Conservation (phyloP, 2,329 filamentous ascomycete genomes). For the Trichoderma sp. region DNA sequence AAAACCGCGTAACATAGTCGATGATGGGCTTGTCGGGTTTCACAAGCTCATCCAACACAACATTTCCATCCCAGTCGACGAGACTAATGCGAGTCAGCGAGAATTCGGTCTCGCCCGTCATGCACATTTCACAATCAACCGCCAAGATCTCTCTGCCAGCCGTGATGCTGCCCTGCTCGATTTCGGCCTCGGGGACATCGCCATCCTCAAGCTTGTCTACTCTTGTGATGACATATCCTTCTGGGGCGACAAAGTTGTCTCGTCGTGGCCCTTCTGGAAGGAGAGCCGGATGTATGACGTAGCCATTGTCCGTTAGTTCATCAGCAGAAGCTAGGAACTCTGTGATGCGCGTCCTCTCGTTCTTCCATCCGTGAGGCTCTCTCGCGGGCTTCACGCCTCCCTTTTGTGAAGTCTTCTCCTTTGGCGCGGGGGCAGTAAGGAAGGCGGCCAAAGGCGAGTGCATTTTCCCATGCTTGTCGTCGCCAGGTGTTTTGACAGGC, state of each 20-base stretch:
- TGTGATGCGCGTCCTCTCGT: slow-evolving; percentile 77
- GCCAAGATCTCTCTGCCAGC: slow-evolving; percentile 76
- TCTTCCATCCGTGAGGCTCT: slow-evolving; percentile 65
- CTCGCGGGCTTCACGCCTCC: slow-evolving; percentile 57
- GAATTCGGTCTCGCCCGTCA: slow-evolving; percentile 74
- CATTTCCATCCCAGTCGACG: slow-evolving; percentile 77
- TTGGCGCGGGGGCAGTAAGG: slow-evolving; percentile 69
- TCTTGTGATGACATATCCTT: slow-evolving; percentile 80
- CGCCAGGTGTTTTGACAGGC: slow-evolving; percentile 84
- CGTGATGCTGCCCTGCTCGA: slow-evolving; percentile 79
- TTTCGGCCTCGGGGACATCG: slow-evolving; percentile 62
- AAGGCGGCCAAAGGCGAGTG: slow-evolving; percentile 86
- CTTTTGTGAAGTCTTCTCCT: slow-evolving; percentile 59
- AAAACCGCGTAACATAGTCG: slow-evolving; percentile 89
- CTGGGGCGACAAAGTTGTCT: slow-evolving; percentile 51
- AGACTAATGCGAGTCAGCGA: slow-evolving; percentile 88
- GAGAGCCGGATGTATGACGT: slow-evolving; percentile 75
- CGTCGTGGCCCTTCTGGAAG: slow-evolving; percentile 58
- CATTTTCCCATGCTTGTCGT: slow-evolving; percentile 74
- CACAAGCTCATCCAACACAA: slow-evolving; percentile 85
- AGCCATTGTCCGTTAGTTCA: slow-evolving; percentile 80
- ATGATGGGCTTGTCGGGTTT: slow-evolving; percentile 84
- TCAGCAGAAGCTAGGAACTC: slow-evolving; percentile 69
- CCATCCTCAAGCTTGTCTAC: slow-evolving; percentile 67
- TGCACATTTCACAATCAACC: slow-evolving; percentile 97